Evolutionary conservation across 495 filamentous ascomycete species (phyloP), one percentile per base, ranked within the genome.

Genomic region (Zalerion maritima): DNA sequence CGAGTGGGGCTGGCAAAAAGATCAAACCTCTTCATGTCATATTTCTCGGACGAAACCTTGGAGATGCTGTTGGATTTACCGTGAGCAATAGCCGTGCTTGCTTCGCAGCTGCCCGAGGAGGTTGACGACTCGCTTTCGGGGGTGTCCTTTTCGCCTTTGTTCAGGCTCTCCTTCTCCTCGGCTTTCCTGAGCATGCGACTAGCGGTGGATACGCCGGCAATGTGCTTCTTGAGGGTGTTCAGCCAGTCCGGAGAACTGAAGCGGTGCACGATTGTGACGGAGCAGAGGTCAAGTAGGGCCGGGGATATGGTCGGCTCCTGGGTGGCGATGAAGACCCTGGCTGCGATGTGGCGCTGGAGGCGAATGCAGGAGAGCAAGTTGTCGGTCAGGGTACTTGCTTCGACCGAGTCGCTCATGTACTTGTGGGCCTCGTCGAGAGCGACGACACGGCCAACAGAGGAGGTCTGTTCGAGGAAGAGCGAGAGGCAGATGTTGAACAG

Each of bases 241-340:
- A 78, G 49, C 81, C 81, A 87, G 5, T 67, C 67, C 0, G 79
- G 79, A 2, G 69, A 77, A 0, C 64, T 71, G 40, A 86, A 86
- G 9, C 75, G 61, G 45, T 89, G 81, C 0, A 86, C 69, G 32
- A 87, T 65, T 0, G 75, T 80, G 12, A 76, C 55, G n/a, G 67
- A 75, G 46, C 71, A 81, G 5, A 87, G 60, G 34, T 76, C 76
- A 0, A 87, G 55, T 2, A 87, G 63, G 14, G 54, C 50, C 0
- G 71, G 67, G 0, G 75, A 76, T 22, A 87, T 69, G 0, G 78
- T 85, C 0, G 81, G 81, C 37, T 87, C 81, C 41, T 89, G 78
- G 0, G 81, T 87, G 0, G 80, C 71, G 18, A 86, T 74, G 21
- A 87, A 34, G 9, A 84, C 55, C 1, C 78, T 63, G 0, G 66